Base-by-base conservation (phyloP, 2,329 filamentous ascomycete genomes). In the Pseudocercospora macadamiae region DNA sequence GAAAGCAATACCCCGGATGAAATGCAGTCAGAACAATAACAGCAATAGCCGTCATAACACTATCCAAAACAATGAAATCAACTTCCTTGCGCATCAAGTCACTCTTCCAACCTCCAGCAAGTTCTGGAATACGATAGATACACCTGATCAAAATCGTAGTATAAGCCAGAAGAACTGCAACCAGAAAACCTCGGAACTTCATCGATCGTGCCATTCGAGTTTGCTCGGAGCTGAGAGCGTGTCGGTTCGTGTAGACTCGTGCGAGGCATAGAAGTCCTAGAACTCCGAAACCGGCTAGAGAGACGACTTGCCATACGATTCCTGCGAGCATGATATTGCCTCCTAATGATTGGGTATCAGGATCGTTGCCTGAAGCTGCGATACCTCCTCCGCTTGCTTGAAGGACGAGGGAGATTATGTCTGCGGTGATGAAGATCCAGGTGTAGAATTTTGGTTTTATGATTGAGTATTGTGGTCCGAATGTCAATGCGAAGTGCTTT, bases 241-340 rank as follows among this genome's bases (percentile, higher is more conserved):
- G 1, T 30, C 54, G 55, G 34, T 52, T 37, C 34, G 16, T n/a
- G n/a, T 18, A 28, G 30, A 59, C 30, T n/a, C 34, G 23, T 18
- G 47, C 19, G 8, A 56, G 28, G 30, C 57, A 57, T 3, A 54
- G 8, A 1, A 16, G 14, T 14, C 28, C 51, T 18, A 56, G 25
- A 12, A 66, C 23, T 49, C 82, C 80, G 76, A 89, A 89, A 56
- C 80, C 70, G 39, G 79, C 63, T 32, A 87, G 76, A 4, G 83
- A 85, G 59, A 80, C 72, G 42, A 88, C 86, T 66, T 89, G 86
- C 69, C 83, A 84, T 16, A 78, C 71, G 0, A 89, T 79, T 28
- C 87, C 87, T 3, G 84, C 84, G n/a, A 89, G 79, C 80, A 86
- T 86, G 73, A 88, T 82, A 68, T 88, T 76, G 62, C 82, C 79